phyloP scores from a whole-genome alignment of 768 basidiomycete species.

The Lentinula lateritia region DNA sequence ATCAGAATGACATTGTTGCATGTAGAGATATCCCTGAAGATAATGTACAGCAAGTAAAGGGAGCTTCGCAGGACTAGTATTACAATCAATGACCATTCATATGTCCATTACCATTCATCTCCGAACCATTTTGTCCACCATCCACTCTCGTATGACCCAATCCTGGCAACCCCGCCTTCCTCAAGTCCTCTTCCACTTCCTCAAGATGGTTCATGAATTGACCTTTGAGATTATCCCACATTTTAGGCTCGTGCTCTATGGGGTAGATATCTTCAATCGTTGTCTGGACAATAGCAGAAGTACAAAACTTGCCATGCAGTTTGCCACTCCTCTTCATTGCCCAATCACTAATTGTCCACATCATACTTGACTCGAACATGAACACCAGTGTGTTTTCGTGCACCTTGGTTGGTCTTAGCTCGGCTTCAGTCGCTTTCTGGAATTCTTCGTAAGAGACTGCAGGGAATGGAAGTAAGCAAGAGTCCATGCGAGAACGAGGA shows the following conservation, averaged over 20 bases:
- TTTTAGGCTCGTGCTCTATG: constrained; percentile 55
- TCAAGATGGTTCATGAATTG: constrained; percentile 56
- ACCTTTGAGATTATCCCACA: constrained; percentile 59
- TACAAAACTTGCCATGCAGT: constrained; percentile 40
- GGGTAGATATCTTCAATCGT: not conserved
- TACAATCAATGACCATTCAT: not conserved
- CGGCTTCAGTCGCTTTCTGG: constrained; percentile 49
- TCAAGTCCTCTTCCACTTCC: constrained; percentile 46
- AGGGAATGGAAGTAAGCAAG: not conserved
- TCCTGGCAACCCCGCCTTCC: constrained; percentile 32
- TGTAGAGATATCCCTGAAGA: too few species aligned
- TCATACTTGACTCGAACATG: constrained; percentile 63
- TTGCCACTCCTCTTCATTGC: constrained; percentile 56
- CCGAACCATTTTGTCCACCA: not conserved
- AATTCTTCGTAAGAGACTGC: constrained; percentile 57
- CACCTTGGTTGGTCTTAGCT: constrained; percentile 44
- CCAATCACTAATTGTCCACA: constrained; percentile 59
- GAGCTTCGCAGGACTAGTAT: not conserved
- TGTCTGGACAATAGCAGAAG: not conserved
- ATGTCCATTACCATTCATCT: not conserved
- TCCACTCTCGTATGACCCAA: not conserved
- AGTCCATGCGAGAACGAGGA: not conserved
- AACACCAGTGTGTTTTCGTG: constrained; percentile 53
- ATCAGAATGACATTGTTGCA: not conserved
- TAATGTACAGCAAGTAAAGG: not conserved